These are phyloP conservation scores for Chalciporus sp. DNA, from an alignment of 1,284 basidiomycete genomes.

Conservation along the genomic window DNA sequence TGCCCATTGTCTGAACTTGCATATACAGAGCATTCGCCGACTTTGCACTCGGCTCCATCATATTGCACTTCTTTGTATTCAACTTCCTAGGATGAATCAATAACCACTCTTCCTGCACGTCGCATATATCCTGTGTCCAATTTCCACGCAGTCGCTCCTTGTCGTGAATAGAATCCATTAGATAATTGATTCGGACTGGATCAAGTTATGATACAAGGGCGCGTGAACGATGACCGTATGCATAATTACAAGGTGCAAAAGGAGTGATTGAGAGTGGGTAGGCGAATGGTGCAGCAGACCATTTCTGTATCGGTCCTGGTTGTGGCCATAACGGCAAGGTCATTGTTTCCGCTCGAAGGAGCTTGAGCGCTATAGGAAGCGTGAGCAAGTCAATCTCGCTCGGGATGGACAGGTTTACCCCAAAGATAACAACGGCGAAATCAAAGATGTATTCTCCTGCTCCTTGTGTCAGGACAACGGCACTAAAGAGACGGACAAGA, in stretches of 20 bases:
- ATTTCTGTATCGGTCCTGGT: no score
- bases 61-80: slow-evolving; percentile 98
- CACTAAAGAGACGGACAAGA: background rate
- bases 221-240: background rate
- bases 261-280: background rate
- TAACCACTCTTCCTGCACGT: background rate
- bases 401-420: slow-evolving; percentile 49
- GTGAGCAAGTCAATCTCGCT: slow-evolving; percentile 6
- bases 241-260: background rate
- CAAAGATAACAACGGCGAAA: slow-evolving; percentile 78
- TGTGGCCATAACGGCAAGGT: background rate
- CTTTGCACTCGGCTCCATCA: slow-evolving; percentile 91
- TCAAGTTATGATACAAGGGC: slow-evolving; percentile 17
- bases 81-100: slow-evolving; percentile 82
- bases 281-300: background rate
- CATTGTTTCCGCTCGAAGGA: slow-evolving; percentile 63
- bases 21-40: slow-evolving; percentile 90
- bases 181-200: background rate
- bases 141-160: background rate
- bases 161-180: background rate
- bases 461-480: slow-evolving; percentile 1
- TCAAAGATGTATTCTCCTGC: slow-evolving; percentile 78
- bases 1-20: slow-evolving; percentile 1
- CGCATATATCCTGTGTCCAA: no score
- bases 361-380: slow-evolving; percentile 56